A percentile compares a stretch with the other conserved stretches of the same genome.
These are phyloP conservation scores for Sporothrix dimorphospora DNA, from an alignment of 2,329 filamentous ascomycete species.

Conservation along the genomic window DNA sequence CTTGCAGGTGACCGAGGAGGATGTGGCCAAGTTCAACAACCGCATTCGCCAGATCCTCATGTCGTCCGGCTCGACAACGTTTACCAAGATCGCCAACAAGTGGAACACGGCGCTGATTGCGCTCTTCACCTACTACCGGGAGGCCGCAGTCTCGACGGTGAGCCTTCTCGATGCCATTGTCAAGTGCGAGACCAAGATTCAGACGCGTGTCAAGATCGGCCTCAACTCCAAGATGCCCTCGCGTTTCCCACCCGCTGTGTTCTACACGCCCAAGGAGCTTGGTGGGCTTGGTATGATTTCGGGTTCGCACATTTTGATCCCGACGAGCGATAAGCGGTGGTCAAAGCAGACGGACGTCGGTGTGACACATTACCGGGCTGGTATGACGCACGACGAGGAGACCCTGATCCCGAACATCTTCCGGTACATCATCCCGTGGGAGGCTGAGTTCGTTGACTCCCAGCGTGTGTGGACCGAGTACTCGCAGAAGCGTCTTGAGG, in stretches of 20 bases:
- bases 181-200: conserved; percentile 99
- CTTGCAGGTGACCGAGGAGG: conserved; percentile 95
- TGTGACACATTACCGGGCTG: conserved; percentile 93
- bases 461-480: conserved; percentile 99
- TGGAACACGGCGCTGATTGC: conserved; percentile 99
- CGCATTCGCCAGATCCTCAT: conserved; percentile 97
- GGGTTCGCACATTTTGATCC: conserved; percentile 95
- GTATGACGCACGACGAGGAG: conserved; percentile 98
- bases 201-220: conserved; percentile 97
- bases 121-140: conserved; percentile 97
- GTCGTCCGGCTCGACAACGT: conserved; percentile 98
- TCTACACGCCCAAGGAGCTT: conserved; percentile 97
- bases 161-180: conserved; percentile 95
- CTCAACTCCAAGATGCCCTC: conserved; percentile 99
- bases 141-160: conserved; percentile 94
- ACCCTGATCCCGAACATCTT: conserved; percentile 98
- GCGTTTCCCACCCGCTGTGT: conserved; percentile 95
- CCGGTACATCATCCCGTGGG: conserved; percentile 99
- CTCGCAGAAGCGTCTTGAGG: conserved; percentile 94
- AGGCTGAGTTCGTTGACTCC: conserved; percentile 97
- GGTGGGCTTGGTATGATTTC: conserved; percentile 99
- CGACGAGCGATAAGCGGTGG: conserved; percentile 96
- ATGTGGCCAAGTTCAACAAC: conserved; percentile 99
- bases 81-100: conserved; percentile 99
- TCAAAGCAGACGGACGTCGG: conserved; percentile 97